Conservation (phyloP, 164 flowering plant species). For the Vitis amurensis region DNA sequence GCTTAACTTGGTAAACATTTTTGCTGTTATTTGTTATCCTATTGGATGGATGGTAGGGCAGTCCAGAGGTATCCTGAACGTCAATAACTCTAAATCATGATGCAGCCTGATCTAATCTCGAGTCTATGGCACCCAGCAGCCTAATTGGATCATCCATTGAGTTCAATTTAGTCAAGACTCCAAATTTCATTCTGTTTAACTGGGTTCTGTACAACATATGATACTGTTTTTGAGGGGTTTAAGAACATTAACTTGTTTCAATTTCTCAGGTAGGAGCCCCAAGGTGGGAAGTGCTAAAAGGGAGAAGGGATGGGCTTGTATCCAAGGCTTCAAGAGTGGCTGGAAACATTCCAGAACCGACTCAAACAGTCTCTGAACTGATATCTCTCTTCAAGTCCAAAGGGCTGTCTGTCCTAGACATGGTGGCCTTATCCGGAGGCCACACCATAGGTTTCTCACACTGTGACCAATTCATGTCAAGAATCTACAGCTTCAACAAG, state of each 20-base stretch:
- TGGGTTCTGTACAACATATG: too few relatives aligned
- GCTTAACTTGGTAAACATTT: not conserved
- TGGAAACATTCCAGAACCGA: not conserved
- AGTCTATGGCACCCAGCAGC: too few relatives aligned
- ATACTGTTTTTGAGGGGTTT: too few relatives aligned
- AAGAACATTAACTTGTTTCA: not conserved
- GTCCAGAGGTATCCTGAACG: too few relatives aligned
- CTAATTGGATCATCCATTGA: too few relatives aligned
- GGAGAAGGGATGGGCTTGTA: slow-evolving; percentile 2
- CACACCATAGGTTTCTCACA: slow-evolving; percentile 11
- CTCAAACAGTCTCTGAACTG: not conserved
- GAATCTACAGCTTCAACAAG: not conserved
- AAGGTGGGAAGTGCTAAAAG: slow-evolving; percentile 1
- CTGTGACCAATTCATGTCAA: not conserved
- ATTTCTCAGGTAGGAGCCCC: slow-evolving; percentile 2
- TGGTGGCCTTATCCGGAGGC: slow-evolving; percentile 8
- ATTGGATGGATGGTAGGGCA: too few relatives aligned
- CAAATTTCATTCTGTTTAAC: too few relatives aligned
- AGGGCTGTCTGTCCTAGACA: not conserved
- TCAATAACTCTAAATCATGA: too few relatives aligned
- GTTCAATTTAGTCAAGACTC: too few relatives aligned
- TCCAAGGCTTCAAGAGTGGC: not conserved
- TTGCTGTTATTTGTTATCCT: too few relatives aligned
- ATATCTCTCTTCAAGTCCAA: slow-evolving; percentile 1
- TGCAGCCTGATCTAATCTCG: too few relatives aligned